phyloP scores from a whole-genome alignment of 129 eudicot genomes.

The Apium graveolens region DNA sequence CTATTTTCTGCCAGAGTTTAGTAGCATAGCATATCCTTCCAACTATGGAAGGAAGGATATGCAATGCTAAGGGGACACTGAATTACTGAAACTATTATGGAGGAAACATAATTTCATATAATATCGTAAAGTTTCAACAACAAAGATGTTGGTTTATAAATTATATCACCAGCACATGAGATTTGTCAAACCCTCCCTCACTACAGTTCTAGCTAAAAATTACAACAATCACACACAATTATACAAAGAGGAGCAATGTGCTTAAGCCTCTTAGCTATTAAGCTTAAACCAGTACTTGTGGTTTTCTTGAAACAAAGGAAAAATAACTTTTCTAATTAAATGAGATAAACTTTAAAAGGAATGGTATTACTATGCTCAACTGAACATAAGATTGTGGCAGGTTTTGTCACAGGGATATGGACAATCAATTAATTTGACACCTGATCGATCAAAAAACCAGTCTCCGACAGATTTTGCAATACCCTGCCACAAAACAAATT shows the following conservation, averaged over 20 bases:
- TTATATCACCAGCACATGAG: background rate
- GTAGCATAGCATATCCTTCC: too few species aligned
- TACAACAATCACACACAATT: background rate
- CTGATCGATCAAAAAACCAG: background rate
- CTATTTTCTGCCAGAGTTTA: too few species aligned
- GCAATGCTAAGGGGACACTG: too few species aligned
- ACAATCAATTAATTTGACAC: slow-evolving; percentile 1
- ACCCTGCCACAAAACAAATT: background rate
- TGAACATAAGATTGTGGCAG: slow-evolving; percentile 8
- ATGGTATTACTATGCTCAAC: background rate
- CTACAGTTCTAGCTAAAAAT: background rate
- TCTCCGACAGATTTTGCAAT: slow-evolving; percentile 5
- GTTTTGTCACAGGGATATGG: slow-evolving; percentile 8
- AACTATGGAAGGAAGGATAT: too few species aligned
- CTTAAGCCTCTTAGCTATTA: background rate
- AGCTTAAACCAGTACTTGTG: background rate
- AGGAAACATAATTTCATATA: too few species aligned
- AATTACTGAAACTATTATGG: too few species aligned
- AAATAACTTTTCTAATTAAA: background rate
- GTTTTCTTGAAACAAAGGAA: background rate
- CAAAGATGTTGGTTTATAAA: background rate
- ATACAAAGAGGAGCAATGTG: background rate
- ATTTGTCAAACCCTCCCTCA: background rate
- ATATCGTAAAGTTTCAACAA: too few species aligned
- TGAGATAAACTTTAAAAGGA: background rate